Evolutionary conservation across 495 filamentous ascomycete genomes (phyloP), one percentile per base, ranked within the genome.

Genomic region (Neurospora sp.): DNA sequence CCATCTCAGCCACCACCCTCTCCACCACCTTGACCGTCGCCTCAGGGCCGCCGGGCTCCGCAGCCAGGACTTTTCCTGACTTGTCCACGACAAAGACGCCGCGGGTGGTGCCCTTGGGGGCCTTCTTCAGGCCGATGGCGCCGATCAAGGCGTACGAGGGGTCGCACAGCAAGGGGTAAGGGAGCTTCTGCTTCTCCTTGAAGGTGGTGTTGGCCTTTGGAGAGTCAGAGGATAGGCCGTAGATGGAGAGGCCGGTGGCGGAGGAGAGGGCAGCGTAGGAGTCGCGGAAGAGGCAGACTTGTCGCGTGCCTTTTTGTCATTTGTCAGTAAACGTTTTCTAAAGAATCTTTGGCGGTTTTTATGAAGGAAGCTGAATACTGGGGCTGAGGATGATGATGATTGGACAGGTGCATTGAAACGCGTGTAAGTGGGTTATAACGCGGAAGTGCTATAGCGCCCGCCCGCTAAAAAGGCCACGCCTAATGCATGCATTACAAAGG

Each of bases 241-340:
- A 98, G 79, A 99, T 91, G 73, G 90, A 85, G 59, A 96, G 87
- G 31, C 96, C 95, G 40, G 87, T 89, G n/a, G 89, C 86, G n/a
- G 89, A 92, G n/a, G 89, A 93, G 65, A 99, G 86, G 70, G 88
- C 80, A n/a, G 83, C 81, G 82, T 95, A 90, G 14, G 86, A 83
- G 85, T 98, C 96, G 75, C 95, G 89, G 84, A 99, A 98, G 73
- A 94, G 84, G 82, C 96, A 98, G 69, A 87, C 96, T 89, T 98
- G 96, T 39, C 86, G 93, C 47, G 93, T 98, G 85, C 94, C 94
- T 97, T 73, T 73, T 73, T 70, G 12, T 42, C 53, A 70, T 73
- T 75, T 45, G 76, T 82, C 44, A 80, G 80, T 77, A 22, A 9
- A 14, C 3, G 4, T 47, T 22, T n/a, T 44, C 0, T 37, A 37